These are phyloP conservation scores for Tetrahymena thermophila DNA, from an alignment of 73 alveolate species.

Conservation along the genomic window DNA sequence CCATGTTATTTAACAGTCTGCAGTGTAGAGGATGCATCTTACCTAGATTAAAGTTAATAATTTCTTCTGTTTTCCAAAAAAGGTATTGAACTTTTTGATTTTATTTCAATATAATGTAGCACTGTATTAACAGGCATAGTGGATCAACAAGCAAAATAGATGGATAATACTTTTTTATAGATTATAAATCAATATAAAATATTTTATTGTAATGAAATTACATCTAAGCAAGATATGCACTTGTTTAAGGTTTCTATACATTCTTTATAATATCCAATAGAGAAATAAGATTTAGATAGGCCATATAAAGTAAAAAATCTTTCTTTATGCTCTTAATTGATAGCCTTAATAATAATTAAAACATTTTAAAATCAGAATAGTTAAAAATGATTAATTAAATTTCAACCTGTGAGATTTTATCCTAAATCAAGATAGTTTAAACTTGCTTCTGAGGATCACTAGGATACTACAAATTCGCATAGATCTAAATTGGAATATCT, in stretches of 20 bases:
- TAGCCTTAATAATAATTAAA: neutral
- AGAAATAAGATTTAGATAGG: neutral
- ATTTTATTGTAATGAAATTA: neutral
- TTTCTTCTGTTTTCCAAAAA: neutral
- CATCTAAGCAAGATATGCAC: neutral
- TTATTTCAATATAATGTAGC: neutral
- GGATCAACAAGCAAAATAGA: neutral
- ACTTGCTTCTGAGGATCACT: neutral
- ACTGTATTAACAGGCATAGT: neutral
- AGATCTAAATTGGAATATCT: neutral
- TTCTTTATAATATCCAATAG: neutral
- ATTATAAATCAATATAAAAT: neutral
- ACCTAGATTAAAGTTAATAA: neutral
- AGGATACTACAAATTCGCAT: neutral
- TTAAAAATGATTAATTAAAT: neutral
- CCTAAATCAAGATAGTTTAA: neutral
- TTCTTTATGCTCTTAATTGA: neutral
- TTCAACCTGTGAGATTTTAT: neutral
- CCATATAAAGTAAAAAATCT: neutral
- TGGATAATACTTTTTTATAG: neutral
- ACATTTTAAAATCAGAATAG: too few species aligned
- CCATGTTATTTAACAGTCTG: neutral
- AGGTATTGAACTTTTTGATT: neutral
- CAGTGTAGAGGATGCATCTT: neutral
- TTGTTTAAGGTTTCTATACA: neutral